These are phyloP conservation scores for cucumber (Cucumis sativus) DNA, from an alignment of 306 rosid species.

Conservation along the genomic window DNA sequence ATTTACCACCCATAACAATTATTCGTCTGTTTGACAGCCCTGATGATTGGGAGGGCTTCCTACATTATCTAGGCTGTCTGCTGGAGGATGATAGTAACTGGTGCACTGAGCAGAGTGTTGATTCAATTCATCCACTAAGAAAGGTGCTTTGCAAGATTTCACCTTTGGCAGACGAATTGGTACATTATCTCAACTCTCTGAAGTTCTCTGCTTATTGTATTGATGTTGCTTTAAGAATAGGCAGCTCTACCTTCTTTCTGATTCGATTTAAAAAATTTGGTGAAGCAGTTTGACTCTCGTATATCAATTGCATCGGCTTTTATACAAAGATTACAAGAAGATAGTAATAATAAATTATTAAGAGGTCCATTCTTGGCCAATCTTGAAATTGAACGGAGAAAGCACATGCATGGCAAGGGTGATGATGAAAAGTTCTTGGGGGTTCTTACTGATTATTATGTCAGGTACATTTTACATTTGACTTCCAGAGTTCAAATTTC, in stretches of 20 bases:
- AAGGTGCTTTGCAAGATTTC: constrained; percentile 50
- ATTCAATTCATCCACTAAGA: constrained; percentile 52
- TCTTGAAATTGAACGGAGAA: constrained; percentile 87
- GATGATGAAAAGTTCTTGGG: constrained; percentile 49
- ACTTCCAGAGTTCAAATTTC: background rate
- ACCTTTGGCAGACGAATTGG: constrained; percentile 65
- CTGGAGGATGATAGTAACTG: constrained; percentile 84
- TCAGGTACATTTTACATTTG: constrained; percentile 30
- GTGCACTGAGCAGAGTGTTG: constrained; percentile 30
- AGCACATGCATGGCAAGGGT: constrained; percentile 51
- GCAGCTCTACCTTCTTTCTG: constrained; percentile 3
- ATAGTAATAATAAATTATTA: constrained; percentile 21
- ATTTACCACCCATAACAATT: constrained; percentile 12
- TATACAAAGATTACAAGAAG: constrained; percentile 50
- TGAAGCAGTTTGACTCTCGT: constrained; percentile 75
- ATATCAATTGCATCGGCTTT: constrained; percentile 57
- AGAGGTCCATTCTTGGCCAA: constrained; percentile 76
- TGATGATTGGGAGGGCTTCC: constrained; percentile 94
- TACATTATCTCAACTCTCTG: constrained; percentile 19
- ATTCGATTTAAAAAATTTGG: constrained; percentile 16
- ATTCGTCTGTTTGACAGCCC: constrained; percentile 58
- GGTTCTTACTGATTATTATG: constrained; percentile 48
- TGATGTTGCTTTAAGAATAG: constrained; percentile 5
- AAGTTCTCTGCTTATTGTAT: constrained; percentile 3
- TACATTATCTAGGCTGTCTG: constrained; percentile 88